A percentile compares a stretch with the other conserved stretches of the same genome.
Evolutionary conservation across 1,284 basidiomycete species (phyloP).

Genomic region (Polyporus tsugae): DNA sequence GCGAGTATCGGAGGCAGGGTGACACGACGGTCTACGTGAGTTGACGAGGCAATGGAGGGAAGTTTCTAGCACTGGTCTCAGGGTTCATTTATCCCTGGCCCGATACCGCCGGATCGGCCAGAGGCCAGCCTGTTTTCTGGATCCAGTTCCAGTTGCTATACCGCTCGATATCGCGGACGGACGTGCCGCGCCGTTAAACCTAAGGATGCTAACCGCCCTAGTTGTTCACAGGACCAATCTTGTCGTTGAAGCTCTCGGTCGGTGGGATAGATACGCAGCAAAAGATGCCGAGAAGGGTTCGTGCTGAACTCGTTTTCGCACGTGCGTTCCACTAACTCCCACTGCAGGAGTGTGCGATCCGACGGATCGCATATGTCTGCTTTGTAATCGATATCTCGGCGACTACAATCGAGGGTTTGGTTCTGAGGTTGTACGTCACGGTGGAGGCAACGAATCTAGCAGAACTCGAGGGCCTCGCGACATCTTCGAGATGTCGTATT

Average conservation of each 20-base stretch:
- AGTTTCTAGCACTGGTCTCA: neutral
- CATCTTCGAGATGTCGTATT: neutral
- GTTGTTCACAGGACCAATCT: neutral
- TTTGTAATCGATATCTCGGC: neutral
- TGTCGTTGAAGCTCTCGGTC: neutral
- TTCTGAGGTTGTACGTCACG: neutral
- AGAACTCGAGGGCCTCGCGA: neutral
- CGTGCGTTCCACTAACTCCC: constrained; percentile 3
- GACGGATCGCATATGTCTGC: neutral
- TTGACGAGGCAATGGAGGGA: neutral
- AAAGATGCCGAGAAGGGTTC: neutral
- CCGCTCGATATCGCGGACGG: neutral
- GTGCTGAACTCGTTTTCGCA: neutral
- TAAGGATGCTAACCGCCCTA: neutral
- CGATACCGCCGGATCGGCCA: neutral
- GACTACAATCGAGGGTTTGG: neutral
- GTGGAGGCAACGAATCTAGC: neutral
- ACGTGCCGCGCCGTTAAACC: neutral
- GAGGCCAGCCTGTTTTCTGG: neutral
- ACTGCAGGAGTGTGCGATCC: neutral
- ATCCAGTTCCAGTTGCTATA: neutral
- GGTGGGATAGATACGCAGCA: neutral
- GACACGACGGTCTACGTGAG: no score
- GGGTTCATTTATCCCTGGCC: neutral
- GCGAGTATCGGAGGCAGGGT: no score